Percentiles rank a stretch among this genome's conserved stretches.
These are phyloP conservation scores for Hordeum marinum DNA, from an alignment of 176 grass and related monocot species.

Conservation along the genomic window DNA sequence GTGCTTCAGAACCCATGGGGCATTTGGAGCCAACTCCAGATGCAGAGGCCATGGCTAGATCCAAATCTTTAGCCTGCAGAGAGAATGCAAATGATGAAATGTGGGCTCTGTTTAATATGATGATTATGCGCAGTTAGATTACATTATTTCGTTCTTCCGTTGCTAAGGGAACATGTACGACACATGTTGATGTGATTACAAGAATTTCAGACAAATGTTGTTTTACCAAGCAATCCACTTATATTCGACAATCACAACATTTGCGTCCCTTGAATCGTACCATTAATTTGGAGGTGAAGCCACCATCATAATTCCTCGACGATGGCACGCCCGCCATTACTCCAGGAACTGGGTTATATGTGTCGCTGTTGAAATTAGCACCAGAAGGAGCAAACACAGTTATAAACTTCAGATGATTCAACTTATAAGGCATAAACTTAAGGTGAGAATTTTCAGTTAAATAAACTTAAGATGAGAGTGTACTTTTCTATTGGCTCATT, in stretches of 20 bases:
- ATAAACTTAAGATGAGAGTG: too few relatives aligned
- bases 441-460: background rate
- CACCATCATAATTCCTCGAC: slow-evolving; percentile 77
- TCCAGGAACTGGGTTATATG: slow-evolving; percentile 96
- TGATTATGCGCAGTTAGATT: background rate
- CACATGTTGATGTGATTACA: background rate
- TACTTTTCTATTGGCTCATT: too few relatives aligned
- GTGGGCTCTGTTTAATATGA: background rate
- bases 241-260: background rate
- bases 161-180: background rate
- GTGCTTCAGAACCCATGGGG: slow-evolving; percentile 55
- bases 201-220: background rate
- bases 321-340: slow-evolving; percentile 76
- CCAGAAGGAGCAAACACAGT: background rate
- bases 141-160: background rate
- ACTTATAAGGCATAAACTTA: background rate
- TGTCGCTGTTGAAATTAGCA: slow-evolving; percentile 51
- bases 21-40: slow-evolving; percentile 47
- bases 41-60: slow-evolving; percentile 56
- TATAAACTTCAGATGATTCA: slow-evolving; percentile 1
- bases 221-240: background rate
- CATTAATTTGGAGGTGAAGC: slow-evolving; percentile 92
- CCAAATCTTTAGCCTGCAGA: slow-evolving; percentile 81
- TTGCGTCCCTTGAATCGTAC: slow-evolving; percentile 13
- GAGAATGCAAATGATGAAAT: background rate